Percentiles rank a stretch among this genome's conserved stretches.
phyloP scores from a whole-genome alignment of 768 basidiomycete species.

The Mycena polygramma region DNA sequence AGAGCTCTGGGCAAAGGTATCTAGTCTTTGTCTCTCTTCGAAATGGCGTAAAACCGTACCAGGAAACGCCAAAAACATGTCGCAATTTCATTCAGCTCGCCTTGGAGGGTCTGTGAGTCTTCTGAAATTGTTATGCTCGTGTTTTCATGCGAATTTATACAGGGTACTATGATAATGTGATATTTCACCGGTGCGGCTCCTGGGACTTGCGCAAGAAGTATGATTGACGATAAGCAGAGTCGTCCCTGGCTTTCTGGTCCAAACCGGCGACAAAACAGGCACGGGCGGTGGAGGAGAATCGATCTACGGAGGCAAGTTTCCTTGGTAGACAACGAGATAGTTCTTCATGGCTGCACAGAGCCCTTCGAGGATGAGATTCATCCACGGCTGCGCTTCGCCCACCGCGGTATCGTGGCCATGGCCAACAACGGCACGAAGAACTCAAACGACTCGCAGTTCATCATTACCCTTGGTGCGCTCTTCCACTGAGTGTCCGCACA shows the following conservation, averaged over 20 bases:
- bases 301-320: conserved; percentile 85
- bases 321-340: too few relatives aligned
- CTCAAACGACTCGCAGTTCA: conserved; percentile 95
- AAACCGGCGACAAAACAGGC: conserved; percentile 94
- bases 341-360: conserved; percentile 59
- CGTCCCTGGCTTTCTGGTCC: conserved; percentile 92
- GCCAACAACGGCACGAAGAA: conserved; percentile 91
- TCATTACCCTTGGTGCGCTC: conserved; percentile 86
- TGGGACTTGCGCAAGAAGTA: neutral
- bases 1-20: conserved; percentile 92
- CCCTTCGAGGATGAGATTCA: conserved; percentile 96
- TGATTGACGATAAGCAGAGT: conserved; percentile 66
- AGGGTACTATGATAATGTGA: conserved; percentile 97
- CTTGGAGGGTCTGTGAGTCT: conserved; percentile 82
- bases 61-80: conserved; percentile 96
- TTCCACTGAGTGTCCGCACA: conserved; percentile 9
- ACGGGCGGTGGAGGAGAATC: conserved; percentile 95
- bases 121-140: conserved; percentile 10
- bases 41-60: conserved; percentile 15
- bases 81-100: conserved; percentile 91
- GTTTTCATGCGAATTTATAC: conserved; percentile 29
- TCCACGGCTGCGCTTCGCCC: conserved; percentile 87
- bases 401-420: conserved; percentile 95
- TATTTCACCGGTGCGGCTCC: conserved; percentile 84
- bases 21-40: conserved; percentile 9